These are phyloP conservation scores for Colletotrichum sp. DNA, from an alignment of 2,329 filamentous ascomycete species.

Conservation along the genomic window DNA sequence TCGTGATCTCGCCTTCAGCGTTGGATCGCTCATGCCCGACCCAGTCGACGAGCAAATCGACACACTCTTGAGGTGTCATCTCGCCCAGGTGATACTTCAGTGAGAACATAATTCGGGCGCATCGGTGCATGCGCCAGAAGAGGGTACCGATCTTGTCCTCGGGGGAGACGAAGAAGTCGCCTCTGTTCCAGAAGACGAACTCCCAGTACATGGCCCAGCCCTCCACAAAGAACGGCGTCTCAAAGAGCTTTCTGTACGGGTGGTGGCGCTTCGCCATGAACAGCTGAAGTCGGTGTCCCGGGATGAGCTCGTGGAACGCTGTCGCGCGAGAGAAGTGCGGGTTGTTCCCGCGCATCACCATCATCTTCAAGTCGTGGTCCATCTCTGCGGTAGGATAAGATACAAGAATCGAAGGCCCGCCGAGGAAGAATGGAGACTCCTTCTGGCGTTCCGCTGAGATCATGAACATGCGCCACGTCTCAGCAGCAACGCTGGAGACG, in stretches of 20 bases:
- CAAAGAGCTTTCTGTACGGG: conserved; percentile 55
- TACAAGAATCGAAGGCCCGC: conserved; percentile 56
- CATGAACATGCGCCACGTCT: conserved; percentile 61
- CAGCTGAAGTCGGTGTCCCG: conserved; percentile 60
- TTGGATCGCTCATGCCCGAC: conserved; percentile 64
- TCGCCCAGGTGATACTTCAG: conserved; percentile 61
- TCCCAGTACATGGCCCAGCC: conserved; percentile 69
- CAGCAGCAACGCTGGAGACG: conserved; percentile 55
- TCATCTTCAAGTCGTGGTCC: conserved; percentile 58
- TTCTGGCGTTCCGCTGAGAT: conserved; percentile 57
- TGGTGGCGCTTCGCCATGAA: conserved; percentile 50
- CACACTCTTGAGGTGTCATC: conserved; percentile 56
- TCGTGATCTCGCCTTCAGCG: conserved; percentile 63
- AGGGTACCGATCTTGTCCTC: conserved; percentile 61
- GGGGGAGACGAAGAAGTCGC: conserved; percentile 52
- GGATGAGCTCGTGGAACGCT: conserved; percentile 66
- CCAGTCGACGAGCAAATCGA: conserved; percentile 59
- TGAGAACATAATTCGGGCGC: conserved; percentile 62
- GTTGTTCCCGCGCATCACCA: conserved; percentile 65
- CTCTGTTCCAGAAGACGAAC: conserved; percentile 58
- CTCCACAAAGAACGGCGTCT: conserved; percentile 63
- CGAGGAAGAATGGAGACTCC: conserved; percentile 64
- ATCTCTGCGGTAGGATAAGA: conserved; percentile 59
- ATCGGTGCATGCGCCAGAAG: conserved; percentile 68
- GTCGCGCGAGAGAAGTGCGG: conserved; percentile 60